Conservation (phyloP, 257 asterid genomes). For the Solanum paucissectum region DNA sequence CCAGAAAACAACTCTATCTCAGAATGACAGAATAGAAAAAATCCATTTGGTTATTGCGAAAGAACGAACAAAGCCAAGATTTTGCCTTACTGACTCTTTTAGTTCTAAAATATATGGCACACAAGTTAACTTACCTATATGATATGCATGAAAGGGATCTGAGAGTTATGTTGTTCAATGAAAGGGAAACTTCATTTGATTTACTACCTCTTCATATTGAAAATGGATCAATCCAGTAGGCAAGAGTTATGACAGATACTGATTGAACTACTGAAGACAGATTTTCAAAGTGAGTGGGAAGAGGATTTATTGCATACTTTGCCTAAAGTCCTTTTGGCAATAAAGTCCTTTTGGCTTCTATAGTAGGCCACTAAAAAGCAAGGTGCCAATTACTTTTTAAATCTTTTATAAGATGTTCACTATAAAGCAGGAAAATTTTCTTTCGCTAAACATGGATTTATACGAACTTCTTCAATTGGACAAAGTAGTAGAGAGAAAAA, state of each 20-base stretch:
- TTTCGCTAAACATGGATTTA: background rate
- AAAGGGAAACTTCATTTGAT: background rate
- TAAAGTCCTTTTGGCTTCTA: slow-evolving; percentile 10
- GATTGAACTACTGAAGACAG: slow-evolving; percentile 12
- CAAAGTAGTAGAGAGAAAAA: background rate
- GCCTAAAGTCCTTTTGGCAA: slow-evolving; percentile 10
- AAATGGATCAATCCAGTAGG: background rate
- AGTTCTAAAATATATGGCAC: background rate
- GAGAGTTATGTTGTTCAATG: background rate
- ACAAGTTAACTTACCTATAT: background rate
- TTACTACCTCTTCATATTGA: background rate
- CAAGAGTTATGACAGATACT: background rate
- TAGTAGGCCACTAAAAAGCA: slow-evolving; percentile 9
- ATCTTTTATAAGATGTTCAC: background rate
- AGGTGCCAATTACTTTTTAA: slow-evolving; percentile 8
- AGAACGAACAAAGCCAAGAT: background rate
- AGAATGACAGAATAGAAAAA: background rate
- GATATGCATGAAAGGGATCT: background rate
- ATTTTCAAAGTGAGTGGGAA: slow-evolving; percentile 3
- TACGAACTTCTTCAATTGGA: background rate
- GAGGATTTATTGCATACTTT: slow-evolving; percentile 11
- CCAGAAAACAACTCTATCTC: background rate
- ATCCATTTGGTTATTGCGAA: background rate
- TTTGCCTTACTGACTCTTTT: background rate
- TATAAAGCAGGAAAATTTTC: background rate